Percentiles rank a stretch among this genome's conserved stretches.
Evolutionary conservation across 2,329 filamentous ascomycete species (phyloP).

Genomic region (Paramyrothecium sp.): DNA sequence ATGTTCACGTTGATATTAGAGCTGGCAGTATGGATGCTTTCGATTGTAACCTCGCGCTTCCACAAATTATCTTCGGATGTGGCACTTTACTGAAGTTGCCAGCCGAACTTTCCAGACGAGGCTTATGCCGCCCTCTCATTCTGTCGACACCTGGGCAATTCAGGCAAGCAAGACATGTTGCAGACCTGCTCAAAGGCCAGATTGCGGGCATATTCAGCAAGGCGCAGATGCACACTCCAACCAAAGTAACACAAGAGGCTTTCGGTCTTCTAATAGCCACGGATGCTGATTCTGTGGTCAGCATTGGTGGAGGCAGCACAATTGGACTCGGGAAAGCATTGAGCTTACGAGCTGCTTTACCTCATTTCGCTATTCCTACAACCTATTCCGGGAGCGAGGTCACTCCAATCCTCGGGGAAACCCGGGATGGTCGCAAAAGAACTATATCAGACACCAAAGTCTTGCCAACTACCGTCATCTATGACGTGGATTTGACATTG

Average conservation of each 20-base stretch:
- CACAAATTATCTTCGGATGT: conserved; percentile 57
- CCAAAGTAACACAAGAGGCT: conserved; percentile 54
- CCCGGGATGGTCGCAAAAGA: conserved; percentile 54
- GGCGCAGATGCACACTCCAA: conserved; percentile 64
- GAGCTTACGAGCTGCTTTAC: conserved; percentile 50
- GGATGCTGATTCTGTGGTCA: conserved; percentile 47
- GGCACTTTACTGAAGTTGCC: conserved; percentile 49
- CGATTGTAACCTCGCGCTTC: too few species aligned
- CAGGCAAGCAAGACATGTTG: conserved; percentile 12
- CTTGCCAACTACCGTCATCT: conserved; percentile 59
- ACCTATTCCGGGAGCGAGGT: conserved; percentile 63
- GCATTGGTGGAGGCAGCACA: conserved; percentile 20
- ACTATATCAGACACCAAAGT: conserved; percentile 58
- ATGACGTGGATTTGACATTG: conserved; percentile 63
- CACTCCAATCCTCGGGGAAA: conserved; percentile 65
- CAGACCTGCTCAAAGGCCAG: conserved; percentile 8
- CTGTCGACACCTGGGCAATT: conserved; percentile 48
- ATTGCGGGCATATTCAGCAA: conserved; percentile 38
- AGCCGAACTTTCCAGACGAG: conserved; percentile 40
- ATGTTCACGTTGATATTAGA: too few species aligned
- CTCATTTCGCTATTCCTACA: conserved; percentile 55
- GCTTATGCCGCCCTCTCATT: conserved; percentile 48
- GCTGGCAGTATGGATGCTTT: too few species aligned
- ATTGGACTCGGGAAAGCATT: conserved; percentile 62
- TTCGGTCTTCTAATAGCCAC: conserved; percentile 42